These are phyloP conservation scores for Xylariaceae sp. DNA, from an alignment of 2,329 filamentous ascomycete species.

Conservation along the genomic window DNA sequence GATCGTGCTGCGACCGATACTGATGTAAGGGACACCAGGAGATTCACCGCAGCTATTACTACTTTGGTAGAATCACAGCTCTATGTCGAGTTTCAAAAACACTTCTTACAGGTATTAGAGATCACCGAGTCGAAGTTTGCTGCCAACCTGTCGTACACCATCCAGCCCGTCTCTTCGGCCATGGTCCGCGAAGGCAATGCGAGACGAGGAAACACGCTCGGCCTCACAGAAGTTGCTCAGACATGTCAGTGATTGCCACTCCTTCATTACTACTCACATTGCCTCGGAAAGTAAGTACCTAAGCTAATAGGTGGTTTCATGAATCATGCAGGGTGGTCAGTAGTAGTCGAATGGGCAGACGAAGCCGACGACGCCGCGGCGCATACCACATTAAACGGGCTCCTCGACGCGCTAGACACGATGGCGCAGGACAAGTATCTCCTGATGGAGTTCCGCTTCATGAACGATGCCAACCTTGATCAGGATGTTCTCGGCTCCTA, in stretches of 20 bases:
- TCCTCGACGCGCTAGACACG: background rate
- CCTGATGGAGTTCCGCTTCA: background rate
- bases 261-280: background rate
- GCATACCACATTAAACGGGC: background rate
- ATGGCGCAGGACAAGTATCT: background rate
- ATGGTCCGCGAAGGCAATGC: background rate
- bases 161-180: background rate
- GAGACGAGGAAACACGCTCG: background rate
- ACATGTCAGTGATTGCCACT: background rate
- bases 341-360: constrained; percentile 1
- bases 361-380: background rate
- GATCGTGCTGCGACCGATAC: background rate
- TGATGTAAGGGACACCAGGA: background rate
- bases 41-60: background rate
- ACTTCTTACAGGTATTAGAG: background rate
- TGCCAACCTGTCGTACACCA: background rate
- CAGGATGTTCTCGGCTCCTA: background rate
- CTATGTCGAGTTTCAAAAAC: background rate
- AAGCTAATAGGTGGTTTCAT: background rate
- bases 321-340: background rate
- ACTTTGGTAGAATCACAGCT: background rate
- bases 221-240: background rate
- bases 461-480: background rate
- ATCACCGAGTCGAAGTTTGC: background rate
- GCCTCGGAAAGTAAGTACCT: background rate